phyloP scores from a whole-genome alignment of 2,329 filamentous ascomycete genomes.

The Microsporum canis region DNA sequence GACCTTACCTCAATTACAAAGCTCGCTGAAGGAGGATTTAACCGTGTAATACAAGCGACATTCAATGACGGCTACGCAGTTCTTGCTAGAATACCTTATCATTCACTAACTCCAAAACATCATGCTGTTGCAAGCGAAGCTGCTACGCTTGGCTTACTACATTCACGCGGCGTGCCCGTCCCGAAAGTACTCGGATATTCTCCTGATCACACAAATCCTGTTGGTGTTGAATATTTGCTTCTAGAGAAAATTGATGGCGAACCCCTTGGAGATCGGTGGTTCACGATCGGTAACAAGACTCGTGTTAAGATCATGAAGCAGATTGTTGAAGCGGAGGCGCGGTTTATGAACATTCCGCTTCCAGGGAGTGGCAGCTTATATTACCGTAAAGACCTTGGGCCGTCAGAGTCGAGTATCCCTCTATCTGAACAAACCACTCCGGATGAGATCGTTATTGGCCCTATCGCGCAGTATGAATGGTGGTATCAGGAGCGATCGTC shows the following conservation, averaged over 20 bases:
- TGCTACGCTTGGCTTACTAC: conserved; percentile 18
- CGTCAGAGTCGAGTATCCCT: not conserved
- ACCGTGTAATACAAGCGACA: conserved; percentile 17
- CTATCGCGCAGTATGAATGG: conserved; percentile 20
- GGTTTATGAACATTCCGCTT: conserved; percentile 16
- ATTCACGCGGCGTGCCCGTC: conserved; percentile 25
- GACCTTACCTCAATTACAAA: conserved; percentile 14
- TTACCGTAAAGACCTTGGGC: conserved; percentile 14
- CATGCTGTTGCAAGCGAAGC: conserved; percentile 20
- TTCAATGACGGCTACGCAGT: conserved; percentile 18
- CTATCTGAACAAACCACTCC: not conserved
- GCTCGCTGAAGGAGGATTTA: conserved; percentile 20
- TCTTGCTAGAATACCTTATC: conserved; percentile 19
- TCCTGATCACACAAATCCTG: conserved; percentile 15
- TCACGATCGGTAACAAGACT: conserved; percentile 12
- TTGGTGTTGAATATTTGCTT: conserved; percentile 21
- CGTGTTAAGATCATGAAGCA: conserved; percentile 1
- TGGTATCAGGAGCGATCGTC: conserved; percentile 18
- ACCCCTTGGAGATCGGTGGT: conserved; percentile 16
- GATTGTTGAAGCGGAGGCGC: conserved; percentile 16
- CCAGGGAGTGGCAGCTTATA: conserved; percentile 18
- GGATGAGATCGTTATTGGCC: conserved; percentile 11
- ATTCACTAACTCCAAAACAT: conserved; percentile 13
- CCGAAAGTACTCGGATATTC: conserved; percentile 22
- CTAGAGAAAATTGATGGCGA: conserved; percentile 18